A percentile compares a stretch with the other conserved stretches of the same genome.
Conservation (phyloP, 1,284 basidiomycete species). For the Caloboletus inedulis region DNA sequence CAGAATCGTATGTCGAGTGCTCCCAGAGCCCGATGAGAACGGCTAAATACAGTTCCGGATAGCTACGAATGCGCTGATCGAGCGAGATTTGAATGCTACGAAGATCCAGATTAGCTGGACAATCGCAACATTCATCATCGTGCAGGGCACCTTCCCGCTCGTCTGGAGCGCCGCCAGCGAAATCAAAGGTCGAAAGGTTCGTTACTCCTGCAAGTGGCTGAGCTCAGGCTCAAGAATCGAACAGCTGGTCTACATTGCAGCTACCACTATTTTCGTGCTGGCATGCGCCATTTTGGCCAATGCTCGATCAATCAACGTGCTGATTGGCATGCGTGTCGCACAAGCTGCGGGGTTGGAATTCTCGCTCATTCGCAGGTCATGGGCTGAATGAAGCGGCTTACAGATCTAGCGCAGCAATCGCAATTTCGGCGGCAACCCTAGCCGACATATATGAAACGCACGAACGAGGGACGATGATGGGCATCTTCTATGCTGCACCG, state of each 20-base stretch:
- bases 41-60: slow-evolving; percentile 1
- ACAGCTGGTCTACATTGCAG: slow-evolving; percentile 65
- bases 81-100: slow-evolving; percentile 61
- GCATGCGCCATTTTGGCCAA: slow-evolving; percentile 66
- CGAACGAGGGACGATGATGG: slow-evolving; percentile 79
- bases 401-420: slow-evolving; percentile 73
- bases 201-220: slow-evolving; percentile 15
- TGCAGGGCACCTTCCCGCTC: slow-evolving; percentile 70
- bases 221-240: slow-evolving; percentile 4
- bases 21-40: slow-evolving; percentile 21
- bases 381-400: neutral
- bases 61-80: slow-evolving; percentile 69
- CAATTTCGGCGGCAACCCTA: slow-evolving; percentile 78
- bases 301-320: slow-evolving; percentile 55
- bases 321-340: slow-evolving; percentile 72
- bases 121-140: slow-evolving; percentile 74
- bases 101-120: slow-evolving; percentile 69
- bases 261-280: slow-evolving; percentile 56
- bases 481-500: slow-evolving; percentile 68
- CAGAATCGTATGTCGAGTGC: slow-evolving; percentile 52
- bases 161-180: slow-evolving; percentile 75
- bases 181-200: slow-evolving; percentile 75
- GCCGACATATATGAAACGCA: slow-evolving; percentile 79
- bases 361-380: neutral
- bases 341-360: slow-evolving; percentile 60